Percentiles rank a stretch among this genome's conserved stretches.
Conservation (phyloP, 1,139 yeast species). For the Pichia sp. region DNA sequence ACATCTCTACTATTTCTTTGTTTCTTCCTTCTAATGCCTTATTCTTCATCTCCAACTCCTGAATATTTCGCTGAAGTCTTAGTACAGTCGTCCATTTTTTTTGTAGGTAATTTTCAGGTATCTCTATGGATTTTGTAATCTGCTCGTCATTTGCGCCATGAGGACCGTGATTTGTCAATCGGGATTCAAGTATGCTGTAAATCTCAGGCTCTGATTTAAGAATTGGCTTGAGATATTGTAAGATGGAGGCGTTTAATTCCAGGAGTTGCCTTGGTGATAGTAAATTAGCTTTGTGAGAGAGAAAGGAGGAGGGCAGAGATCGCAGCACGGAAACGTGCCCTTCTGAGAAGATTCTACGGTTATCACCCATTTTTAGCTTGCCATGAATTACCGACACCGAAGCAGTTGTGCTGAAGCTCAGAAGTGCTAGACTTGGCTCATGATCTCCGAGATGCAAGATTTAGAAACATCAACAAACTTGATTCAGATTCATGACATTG, state of each 20-base stretch:
- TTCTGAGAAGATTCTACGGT: conserved; percentile 11
- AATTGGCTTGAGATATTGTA: conserved; percentile 20
- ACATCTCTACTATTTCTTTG: conserved; percentile 15
- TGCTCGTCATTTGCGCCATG: not conserved
- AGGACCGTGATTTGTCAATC: not conserved
- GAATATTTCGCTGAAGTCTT: conserved; percentile 68
- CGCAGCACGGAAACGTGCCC: conserved; percentile 9
- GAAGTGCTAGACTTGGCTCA: not conserved
- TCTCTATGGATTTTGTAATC: conserved; percentile 16
- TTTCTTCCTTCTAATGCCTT: conserved; percentile 23
- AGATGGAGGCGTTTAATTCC: conserved; percentile 18
- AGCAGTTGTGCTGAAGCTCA: no score
- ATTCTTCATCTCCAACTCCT: conserved; percentile 45
- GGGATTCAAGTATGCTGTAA: conserved; percentile 2
- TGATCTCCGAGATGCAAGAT: not conserved
- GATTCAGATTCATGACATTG: not conserved
- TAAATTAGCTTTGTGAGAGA: conserved; percentile 5
- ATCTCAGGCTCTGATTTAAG: conserved; percentile 4
- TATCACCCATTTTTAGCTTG: not conserved
- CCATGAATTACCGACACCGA: no score
- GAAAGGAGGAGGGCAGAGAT: conserved; percentile 9
- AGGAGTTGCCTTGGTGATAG: conserved; percentile 16
- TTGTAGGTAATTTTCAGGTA: conserved; percentile 51
- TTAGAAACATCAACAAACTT: not conserved
- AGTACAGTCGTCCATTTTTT: conserved; percentile 89